phyloP scores from a whole-genome alignment of 2,329 filamentous ascomycete genomes.

The Ploettnerulaceae sp. region DNA sequence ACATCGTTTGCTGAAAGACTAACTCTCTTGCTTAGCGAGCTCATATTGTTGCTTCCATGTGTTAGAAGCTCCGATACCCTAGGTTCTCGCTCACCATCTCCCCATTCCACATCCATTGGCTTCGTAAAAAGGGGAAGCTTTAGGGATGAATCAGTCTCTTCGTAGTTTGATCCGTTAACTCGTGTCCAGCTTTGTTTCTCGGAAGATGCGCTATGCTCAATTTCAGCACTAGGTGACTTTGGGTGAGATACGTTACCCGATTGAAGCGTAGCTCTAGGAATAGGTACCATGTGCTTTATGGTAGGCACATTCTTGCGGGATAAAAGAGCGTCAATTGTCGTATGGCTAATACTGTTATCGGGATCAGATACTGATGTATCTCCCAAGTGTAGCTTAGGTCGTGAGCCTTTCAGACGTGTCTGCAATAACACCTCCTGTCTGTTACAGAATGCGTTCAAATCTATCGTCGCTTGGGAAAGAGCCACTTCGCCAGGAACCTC shows the following conservation, averaged over 20 bases:
- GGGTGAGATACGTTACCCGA: not conserved
- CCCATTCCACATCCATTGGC: too few species aligned
- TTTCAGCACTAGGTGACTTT: not conserved
- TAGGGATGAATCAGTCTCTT: too few species aligned
- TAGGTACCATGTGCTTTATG: not conserved
- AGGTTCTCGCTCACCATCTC: too few species aligned
- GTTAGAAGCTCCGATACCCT: too few species aligned
- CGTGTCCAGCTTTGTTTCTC: too few species aligned
- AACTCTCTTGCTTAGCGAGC: too few species aligned
- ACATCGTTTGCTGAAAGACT: too few species aligned
- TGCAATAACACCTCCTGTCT: constrained; percentile 20
- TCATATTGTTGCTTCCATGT: too few species aligned
- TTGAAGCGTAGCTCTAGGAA: not conserved
- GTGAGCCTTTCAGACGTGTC: constrained; percentile 15
- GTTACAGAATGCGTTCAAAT: constrained; percentile 17
- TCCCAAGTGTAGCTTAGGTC: constrained; percentile 7
- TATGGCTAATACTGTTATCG: constrained; percentile 21
- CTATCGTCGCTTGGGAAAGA: constrained; percentile 21
- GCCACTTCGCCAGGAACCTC: constrained; percentile 6
- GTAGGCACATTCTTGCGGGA: constrained; percentile 12
- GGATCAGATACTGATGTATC: constrained; percentile 13
- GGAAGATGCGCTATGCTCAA: not conserved
- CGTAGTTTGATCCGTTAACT: too few species aligned
- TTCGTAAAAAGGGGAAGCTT: too few species aligned
- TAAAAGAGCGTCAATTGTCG: constrained; percentile 20